Evolutionary conservation across 441 rosid species (phyloP).

Genomic region (Omphalea diandra): DNA sequence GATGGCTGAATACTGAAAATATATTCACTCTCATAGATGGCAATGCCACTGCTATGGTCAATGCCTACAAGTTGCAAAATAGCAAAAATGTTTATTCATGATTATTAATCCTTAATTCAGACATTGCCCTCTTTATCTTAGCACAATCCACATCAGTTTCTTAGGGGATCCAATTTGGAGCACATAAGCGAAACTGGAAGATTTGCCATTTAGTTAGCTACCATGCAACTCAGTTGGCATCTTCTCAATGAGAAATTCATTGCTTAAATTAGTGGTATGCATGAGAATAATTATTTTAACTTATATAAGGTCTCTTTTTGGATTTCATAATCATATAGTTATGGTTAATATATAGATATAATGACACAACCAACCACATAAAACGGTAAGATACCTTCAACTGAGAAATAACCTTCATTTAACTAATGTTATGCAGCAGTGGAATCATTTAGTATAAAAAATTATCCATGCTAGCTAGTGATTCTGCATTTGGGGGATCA

Average conservation of each 20-base stretch:
- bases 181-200: too few relatives aligned
- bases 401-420: conserved; percentile 1
- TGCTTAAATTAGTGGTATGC: not conserved
- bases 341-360: not conserved
- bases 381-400: not conserved
- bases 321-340: not conserved
- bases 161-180: too few relatives aligned
- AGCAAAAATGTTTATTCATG: too few relatives aligned
- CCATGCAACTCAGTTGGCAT: too few relatives aligned
- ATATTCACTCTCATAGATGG: too few relatives aligned
- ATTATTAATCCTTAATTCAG: too few relatives aligned
- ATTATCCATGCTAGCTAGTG: not conserved
- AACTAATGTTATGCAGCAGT: not conserved
- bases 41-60: too few relatives aligned
- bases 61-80: too few relatives aligned
- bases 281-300: not conserved
- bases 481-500: conserved; percentile 17
- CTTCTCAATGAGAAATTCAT: not conserved
- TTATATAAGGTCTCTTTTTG: not conserved
- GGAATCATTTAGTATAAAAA: conserved; percentile 17
- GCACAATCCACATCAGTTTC: too few relatives aligned
- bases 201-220: too few relatives aligned
- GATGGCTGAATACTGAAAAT: not conserved
- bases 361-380: not conserved
- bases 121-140: too few relatives aligned